Percentiles rank a stretch among this genome's conserved stretches.
phyloP scores from a whole-genome alignment of 2,329 filamentous ascomycete species.

The Aspergillus flavus region DNA sequence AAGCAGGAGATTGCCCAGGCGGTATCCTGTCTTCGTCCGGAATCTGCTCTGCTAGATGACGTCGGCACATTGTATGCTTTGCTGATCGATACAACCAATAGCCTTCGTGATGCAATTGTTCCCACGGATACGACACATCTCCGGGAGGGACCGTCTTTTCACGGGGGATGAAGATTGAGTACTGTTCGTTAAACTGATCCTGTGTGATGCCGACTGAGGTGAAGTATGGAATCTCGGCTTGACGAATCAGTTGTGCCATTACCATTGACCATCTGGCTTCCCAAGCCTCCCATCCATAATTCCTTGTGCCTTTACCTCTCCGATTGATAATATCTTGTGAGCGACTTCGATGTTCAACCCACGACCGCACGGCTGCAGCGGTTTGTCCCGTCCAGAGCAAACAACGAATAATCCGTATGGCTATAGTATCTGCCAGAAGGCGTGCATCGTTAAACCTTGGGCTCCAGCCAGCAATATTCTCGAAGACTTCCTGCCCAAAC shows the following conservation, averaged over 20 bases:
- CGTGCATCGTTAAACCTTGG: constrained; percentile 91
- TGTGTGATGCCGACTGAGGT: constrained; percentile 32
- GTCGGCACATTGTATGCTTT: constrained; percentile 54
- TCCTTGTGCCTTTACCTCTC: constrained; percentile 79
- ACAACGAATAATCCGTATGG: constrained; percentile 79
- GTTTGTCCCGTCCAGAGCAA: constrained; percentile 77
- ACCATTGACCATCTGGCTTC: constrained; percentile 71
- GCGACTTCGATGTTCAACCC: constrained; percentile 74
- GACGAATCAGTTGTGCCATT: constrained; percentile 62
- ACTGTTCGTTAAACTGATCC: constrained; percentile 28
- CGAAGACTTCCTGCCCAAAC: constrained; percentile 80
- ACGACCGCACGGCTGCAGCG: constrained; percentile 77
- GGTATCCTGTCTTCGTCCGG: constrained; percentile 61
- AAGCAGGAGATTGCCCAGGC: constrained; percentile 58
- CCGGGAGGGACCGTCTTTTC: constrained; percentile 54
- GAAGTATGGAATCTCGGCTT: constrained; percentile 53
- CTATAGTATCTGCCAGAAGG: constrained; percentile 78
- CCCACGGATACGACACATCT: constrained; percentile 59
- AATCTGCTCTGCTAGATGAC: constrained; percentile 56
- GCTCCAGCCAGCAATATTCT: constrained; percentile 87
- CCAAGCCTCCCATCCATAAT: constrained; percentile 95
- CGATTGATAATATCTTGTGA: constrained; percentile 78
- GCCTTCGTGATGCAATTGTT: constrained; percentile 62
- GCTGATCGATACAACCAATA: constrained; percentile 62
- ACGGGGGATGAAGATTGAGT: constrained; percentile 48